Evolutionary conservation across 2,329 filamentous ascomycete genomes (phyloP).

Genomic region (Pseudocercospora eumusae): DNA sequence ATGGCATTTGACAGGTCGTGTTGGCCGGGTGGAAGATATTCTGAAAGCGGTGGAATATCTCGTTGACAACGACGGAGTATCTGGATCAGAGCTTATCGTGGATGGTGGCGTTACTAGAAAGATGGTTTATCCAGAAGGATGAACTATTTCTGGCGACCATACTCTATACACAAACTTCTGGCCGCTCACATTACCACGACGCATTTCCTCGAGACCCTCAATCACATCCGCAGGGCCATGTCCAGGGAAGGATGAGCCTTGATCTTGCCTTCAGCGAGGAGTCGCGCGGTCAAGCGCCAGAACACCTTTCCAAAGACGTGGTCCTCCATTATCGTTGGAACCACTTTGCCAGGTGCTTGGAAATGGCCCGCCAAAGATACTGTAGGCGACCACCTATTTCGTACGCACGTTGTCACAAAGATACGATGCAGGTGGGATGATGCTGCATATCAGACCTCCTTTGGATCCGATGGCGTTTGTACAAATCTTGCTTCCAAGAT

Average conservation of each 20-base stretch:
- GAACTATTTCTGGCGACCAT: background rate
- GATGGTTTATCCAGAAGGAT: slow-evolving; percentile 22
- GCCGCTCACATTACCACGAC: background rate
- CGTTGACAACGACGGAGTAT: slow-evolving; percentile 45
- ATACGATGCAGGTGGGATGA: background rate
- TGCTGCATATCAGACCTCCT: background rate
- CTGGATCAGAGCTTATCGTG: slow-evolving; percentile 50
- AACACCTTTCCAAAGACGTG: background rate
- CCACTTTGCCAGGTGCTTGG: background rate
- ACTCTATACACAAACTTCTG: background rate
- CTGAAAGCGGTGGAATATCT: slow-evolving; percentile 46
- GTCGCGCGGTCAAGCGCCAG: background rate
- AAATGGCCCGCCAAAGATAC: background rate
- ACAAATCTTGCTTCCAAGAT: background rate
- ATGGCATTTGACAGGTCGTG: slow-evolving; percentile 55
- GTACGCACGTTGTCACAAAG: background rate
- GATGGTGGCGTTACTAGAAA: slow-evolving; percentile 47
- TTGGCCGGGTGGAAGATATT: slow-evolving; percentile 54
- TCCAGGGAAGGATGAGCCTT: background rate
- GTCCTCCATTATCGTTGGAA: background rate
- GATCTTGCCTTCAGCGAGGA: background rate
- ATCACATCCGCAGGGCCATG: background rate
- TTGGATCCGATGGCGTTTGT: background rate
- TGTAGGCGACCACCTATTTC: background rate
- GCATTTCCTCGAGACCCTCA: background rate